phyloP scores from a whole-genome alignment of 495 filamentous ascomycete genomes.

The Aspergillus saccharolyticus region DNA sequence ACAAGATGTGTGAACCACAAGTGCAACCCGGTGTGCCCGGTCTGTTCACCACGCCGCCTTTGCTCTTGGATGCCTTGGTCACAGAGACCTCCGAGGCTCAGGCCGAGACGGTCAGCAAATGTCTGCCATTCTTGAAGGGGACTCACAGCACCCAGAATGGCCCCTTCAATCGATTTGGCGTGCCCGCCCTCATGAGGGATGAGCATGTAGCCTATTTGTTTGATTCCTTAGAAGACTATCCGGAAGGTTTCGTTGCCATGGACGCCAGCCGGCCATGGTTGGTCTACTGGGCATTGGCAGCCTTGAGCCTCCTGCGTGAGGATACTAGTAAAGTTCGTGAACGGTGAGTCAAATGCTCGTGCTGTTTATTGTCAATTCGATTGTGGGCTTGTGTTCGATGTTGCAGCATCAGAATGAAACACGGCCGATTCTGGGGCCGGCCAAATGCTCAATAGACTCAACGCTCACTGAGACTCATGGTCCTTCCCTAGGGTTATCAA shows the following conservation, averaged over 20 bases:
- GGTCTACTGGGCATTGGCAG: constrained; percentile 82
- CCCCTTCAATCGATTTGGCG: constrained; percentile 60
- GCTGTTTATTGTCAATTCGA: constrained; percentile 4
- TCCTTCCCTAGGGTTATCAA: constrained; percentile 49
- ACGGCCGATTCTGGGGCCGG: not conserved
- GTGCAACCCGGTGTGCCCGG: constrained; percentile 49
- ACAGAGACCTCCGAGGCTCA: constrained; percentile 68
- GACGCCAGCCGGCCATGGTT: constrained; percentile 91
- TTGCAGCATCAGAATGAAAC: constrained; percentile 2
- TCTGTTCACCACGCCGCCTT: constrained; percentile 58
- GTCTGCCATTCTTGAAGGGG: constrained; percentile 61
- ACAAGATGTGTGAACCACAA: constrained; percentile 19
- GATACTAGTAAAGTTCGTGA: constrained; percentile 67
- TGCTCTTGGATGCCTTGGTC: constrained; percentile 60
- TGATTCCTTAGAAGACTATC: constrained; percentile 58
- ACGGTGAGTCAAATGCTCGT: constrained; percentile 38
- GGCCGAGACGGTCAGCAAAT: constrained; percentile 58
- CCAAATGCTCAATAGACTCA: not conserved
- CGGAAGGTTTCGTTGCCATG: constrained; percentile 56
- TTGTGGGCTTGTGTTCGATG: not conserved
- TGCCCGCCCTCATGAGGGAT: constrained; percentile 65
- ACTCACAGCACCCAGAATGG: constrained; percentile 34
- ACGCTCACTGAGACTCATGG: not conserved
- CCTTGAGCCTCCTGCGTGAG: constrained; percentile 65
- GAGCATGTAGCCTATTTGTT: constrained; percentile 74